Percentiles rank a stretch among this genome's conserved stretches.
Evolutionary conservation across 2,329 filamentous ascomycete genomes (phyloP).

Genomic region (Phaeosphaeria sp.): DNA sequence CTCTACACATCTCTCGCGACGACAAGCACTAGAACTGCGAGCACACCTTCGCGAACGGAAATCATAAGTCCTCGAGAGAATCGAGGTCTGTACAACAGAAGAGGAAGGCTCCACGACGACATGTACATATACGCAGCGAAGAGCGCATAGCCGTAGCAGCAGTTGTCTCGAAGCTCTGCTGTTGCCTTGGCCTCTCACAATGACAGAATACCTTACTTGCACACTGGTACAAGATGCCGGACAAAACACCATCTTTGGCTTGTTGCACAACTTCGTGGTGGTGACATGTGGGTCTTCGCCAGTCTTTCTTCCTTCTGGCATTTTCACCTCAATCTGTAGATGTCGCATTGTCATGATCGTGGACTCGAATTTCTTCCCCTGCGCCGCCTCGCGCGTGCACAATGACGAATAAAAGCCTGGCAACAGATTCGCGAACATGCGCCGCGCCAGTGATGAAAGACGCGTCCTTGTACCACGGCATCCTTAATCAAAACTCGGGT

Average conservation of each 20-base stretch:
- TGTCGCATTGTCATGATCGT: too few species aligned
- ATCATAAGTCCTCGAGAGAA: slow-evolving; percentile 3
- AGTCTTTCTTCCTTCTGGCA: too few species aligned
- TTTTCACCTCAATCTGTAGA: neutral
- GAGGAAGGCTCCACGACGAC: slow-evolving; percentile 6
- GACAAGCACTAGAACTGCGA: slow-evolving; percentile 36
- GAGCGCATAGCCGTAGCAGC: neutral
- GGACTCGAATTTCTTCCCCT: too few species aligned
- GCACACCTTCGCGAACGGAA: neutral
- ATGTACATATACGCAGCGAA: slow-evolving; percentile 17
- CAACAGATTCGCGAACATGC: neutral
- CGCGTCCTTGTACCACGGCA: too few species aligned
- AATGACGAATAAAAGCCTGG: neutral
- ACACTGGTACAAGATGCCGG: too few species aligned
- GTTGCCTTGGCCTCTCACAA: neutral
- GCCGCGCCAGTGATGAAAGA: neutral
- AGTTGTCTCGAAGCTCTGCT: neutral
- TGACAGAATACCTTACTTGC: neutral
- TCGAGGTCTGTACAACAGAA: slow-evolving; percentile 24
- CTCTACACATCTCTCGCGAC: slow-evolving; percentile 27
- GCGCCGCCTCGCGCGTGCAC: neutral
- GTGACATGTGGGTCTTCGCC: too few species aligned
- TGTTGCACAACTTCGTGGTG: too few species aligned
- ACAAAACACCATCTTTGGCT: too few species aligned
- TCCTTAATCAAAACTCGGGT: neutral